These are phyloP conservation scores for Musa acuminata DNA, from an alignment of 176 grass and related monocot species.

Conservation along the genomic window DNA sequence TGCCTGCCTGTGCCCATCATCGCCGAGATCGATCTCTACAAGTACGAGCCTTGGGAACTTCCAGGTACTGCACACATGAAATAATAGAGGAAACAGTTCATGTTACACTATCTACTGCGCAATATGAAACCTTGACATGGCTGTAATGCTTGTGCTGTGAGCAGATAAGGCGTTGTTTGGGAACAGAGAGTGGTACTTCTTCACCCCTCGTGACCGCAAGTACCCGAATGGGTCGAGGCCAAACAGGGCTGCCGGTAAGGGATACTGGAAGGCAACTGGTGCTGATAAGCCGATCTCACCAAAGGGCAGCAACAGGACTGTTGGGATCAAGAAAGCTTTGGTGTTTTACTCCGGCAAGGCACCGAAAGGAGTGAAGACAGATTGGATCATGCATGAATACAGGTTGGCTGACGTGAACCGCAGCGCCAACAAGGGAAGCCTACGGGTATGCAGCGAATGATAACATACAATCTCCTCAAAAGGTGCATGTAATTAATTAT, in stretches of 20 bases:
- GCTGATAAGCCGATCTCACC: neutral
- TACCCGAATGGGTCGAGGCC: constrained; percentile 5
- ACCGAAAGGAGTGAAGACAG: constrained; percentile 21
- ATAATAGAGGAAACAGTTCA: neutral
- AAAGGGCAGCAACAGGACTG: neutral
- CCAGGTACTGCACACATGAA: neutral
- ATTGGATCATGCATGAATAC: constrained; percentile 57
- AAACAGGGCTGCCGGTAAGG: neutral
- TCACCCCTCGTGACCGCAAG: constrained; percentile 6
- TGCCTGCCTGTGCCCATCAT: constrained; percentile 36
- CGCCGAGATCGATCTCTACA: constrained; percentile 94
- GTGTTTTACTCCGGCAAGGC: constrained; percentile 5
- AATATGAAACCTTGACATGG: neutral
- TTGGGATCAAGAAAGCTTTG: constrained; percentile 8
- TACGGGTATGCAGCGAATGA: neutral
- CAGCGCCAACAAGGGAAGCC: neutral
- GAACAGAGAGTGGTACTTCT: constrained; percentile 6
- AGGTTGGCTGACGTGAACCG: neutral
- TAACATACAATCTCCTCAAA: neutral
- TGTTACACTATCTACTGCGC: neutral
- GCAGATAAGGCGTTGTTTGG: neutral
- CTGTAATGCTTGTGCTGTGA: neutral
- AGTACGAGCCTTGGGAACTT: constrained; percentile 54
- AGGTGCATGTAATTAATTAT: neutral
- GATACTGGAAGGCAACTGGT: constrained; percentile 2